Base-by-base conservation (phyloP, 805 yeast genomes). In the Ogataea siamensis region DNA sequence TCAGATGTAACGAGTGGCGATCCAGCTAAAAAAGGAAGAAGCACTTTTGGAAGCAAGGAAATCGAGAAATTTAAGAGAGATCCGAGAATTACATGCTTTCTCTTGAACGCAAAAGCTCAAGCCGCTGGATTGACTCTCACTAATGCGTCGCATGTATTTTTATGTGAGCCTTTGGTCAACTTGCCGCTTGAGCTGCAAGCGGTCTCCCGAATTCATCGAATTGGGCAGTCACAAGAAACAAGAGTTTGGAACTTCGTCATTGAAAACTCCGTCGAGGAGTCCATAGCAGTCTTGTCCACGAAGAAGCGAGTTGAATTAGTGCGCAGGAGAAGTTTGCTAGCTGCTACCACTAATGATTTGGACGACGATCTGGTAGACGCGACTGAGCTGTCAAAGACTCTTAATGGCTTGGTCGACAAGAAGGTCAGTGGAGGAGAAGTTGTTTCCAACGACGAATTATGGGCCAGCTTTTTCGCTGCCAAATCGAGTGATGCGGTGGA, bases 181-280 rank as follows among this genome's bases (percentile, higher is more conserved):
- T 78, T 89, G 1, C 83, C 95, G 2, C 68, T 88, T 32, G 98
- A 93, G 51, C 57, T 87, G 11, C 99, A 91, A 57, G 97, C 98
- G 0, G 83, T 89, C 37, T 86, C 94, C 34, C 73, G 99, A 46
- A 79, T 93, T 28, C 96, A 91, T 56, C 67, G 99, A 46, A 89
- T 91, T 55, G 99, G 99, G 0, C 99, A 93, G 60, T 73, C 70
- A 3, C 67, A 71, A 29, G 78, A 76, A 11, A 93, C 99, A 0
- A 83, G 80, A 1, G 95, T 91, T 2, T 93, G 98, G 96, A 82
- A 84, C 76, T 88, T 91, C 64, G 80, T 84, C 16, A 83, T 89
- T 39, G 76, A 74, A 39, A 80, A 82, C 27, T 79, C 95, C 0
- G 95, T 93, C 11, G 99, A 93, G 59, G 96, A 91, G 55, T 82